A percentile compares a stretch with the other conserved stretches of the same genome.
Conservation (phyloP, 805 yeast genomes). For the Suhomyces tanzawaensis region DNA sequence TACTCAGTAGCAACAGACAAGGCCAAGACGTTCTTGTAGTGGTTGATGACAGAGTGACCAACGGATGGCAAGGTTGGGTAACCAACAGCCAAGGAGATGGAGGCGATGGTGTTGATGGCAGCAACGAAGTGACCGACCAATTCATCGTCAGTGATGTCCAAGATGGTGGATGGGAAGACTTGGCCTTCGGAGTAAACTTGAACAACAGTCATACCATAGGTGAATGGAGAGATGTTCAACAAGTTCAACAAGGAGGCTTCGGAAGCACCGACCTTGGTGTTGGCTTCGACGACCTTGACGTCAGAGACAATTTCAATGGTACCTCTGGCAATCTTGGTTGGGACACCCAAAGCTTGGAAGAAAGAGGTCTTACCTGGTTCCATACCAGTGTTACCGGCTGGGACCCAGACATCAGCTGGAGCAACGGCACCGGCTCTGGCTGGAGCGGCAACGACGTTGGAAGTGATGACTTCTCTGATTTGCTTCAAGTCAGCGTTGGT, state of each 20-base stretch:
- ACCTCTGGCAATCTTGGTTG: conserved; percentile 99
- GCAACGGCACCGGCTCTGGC: conserved; percentile 99
- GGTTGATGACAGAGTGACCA: conserved; percentile 97
- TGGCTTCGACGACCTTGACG: conserved; percentile 88
- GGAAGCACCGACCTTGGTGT: conserved; percentile 94
- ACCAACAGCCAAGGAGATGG: conserved; percentile 94
- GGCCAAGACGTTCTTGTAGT: conserved; percentile 98
- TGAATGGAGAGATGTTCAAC: conserved; percentile 99
- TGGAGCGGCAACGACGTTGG: conserved; percentile 99
- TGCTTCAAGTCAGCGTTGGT: conserved; percentile 92
- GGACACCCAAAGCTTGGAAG: conserved; percentile 99
- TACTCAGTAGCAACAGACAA: conserved; percentile 97
- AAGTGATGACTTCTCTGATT: conserved; percentile 81
- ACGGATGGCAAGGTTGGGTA: conserved; percentile 99
- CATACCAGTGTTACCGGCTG: conserved; percentile 99
- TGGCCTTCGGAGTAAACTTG: conserved; percentile 99
- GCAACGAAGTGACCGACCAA: conserved; percentile 86
- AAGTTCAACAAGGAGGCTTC: conserved; percentile 98
- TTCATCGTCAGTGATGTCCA: conserved; percentile 98
- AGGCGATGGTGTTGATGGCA: conserved; percentile 91
- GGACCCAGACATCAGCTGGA: conserved; percentile 95
- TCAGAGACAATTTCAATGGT: conserved; percentile 98
- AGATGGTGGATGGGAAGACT: conserved; percentile 93
- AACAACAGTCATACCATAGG: conserved; percentile 95
- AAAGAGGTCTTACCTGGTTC: conserved; percentile 99